A percentile compares a stretch with the other conserved stretches of the same genome.
Conservation (phyloP, 2,329 filamentous ascomycete genomes). For the Chalaropsis ovoidea region DNA sequence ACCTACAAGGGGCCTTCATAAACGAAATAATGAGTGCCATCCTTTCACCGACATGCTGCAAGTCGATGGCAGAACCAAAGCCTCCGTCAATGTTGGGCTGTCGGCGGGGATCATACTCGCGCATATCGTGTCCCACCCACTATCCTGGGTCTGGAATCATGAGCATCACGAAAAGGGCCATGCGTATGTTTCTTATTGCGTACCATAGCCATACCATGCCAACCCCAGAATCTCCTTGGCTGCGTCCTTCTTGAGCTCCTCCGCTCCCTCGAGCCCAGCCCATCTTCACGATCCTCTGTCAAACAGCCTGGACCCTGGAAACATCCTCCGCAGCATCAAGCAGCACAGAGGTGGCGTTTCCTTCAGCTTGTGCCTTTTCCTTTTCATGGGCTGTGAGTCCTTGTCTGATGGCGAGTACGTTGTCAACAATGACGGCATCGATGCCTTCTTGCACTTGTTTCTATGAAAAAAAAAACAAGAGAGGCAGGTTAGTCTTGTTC, state of each 20-base stretch:
- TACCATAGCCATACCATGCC: not conserved
- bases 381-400: conserved; percentile 52
- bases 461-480: conserved; percentile 37
- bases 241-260: not conserved
- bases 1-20: not conserved
- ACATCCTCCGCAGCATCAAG: conserved; percentile 2
- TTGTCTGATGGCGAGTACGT: conserved; percentile 82
- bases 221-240: not conserved
- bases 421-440: conserved; percentile 95
- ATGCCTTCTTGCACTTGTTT: conserved; percentile 90
- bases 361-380: conserved; percentile 19
- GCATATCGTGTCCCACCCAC: not conserved
- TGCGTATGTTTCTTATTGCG: conserved; percentile 14
- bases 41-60: not conserved
- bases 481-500: conserved; percentile 11
- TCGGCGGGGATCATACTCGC: not conserved
- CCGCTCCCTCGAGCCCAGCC: not conserved
- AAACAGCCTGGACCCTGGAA: not conserved
- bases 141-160: not conserved
- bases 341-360: conserved; percentile 6
- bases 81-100: not conserved
- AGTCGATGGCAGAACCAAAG: not conserved
- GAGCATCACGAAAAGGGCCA: conserved; percentile 5
- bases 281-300: not conserved
- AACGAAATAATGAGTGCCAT: conserved; percentile 6